Base-by-base conservation (phyloP, 192 early-diverging fungal species). In the Linnemannia elongata region DNA sequence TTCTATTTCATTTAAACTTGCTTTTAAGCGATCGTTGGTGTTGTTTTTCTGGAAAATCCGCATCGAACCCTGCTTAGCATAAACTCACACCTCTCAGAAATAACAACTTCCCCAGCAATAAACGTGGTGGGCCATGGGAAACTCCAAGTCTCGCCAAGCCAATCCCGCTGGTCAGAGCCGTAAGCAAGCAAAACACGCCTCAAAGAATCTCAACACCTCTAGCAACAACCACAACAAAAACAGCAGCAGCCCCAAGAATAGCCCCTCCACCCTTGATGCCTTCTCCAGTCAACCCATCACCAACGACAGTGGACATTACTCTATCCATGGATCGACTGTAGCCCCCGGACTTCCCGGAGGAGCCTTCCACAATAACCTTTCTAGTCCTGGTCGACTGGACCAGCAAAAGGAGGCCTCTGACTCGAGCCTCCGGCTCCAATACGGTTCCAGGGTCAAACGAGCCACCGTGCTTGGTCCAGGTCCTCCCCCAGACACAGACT, bases 71-170 rank as follows among this genome's bases (percentile, higher is more conserved):
- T 39, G 69, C 69, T 1, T 35, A 4, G 33, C 38, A 39, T 39
- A 39, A 70, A 39, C 18, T 30, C 20, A 17, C 42, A 12, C n/a
- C 33, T 24, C 44, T 6, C 18, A 27, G 8, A 24, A 30, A 20
- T 17, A 13, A 18, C 77, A 52, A 38, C 42, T 36, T 42, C 42
- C 72, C 3, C 9, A 49, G 15, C n/a, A 42, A 68, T 6, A 60
- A 45, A 10, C 47, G 33, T 33, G 30, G 75, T 55, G 75, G 57
- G 22, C 20, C 69, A 85, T 85, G 83, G 83, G 83, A 38, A 85
- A 85, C 78, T 69, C 55, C 30, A 87, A 77, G 60, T 87, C 84
- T 70, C 84, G 84, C 75, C 84, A 80, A 27, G 55, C 78, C 55
- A 33, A 72, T 55, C 47, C 76, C 45, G 68, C 54, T 42, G 69